Base-by-base conservation (phyloP, 164 flowering plant species). In the Paratinospora sagittata region DNA sequence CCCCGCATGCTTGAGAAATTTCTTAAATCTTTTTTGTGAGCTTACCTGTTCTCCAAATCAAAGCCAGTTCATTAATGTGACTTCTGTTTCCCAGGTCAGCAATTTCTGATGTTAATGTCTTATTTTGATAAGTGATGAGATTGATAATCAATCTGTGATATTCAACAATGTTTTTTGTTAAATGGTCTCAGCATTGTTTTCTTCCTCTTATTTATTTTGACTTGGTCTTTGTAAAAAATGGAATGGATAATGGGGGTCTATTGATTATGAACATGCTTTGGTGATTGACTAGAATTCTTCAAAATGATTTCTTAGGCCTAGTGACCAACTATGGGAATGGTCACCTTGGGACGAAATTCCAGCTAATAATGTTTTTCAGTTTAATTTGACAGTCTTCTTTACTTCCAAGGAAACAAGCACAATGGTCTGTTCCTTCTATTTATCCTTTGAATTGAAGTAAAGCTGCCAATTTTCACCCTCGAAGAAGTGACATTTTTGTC, bases 1-100 rank as follows among this genome's bases (percentile, higher is more conserved):
- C 80, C 99, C 99, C 67, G 97, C 99, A 71, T 96, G 99, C 83
- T 84, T 96, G 79, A 88, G 99, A 76, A 96, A 96, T 75, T 96
- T 96, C 73, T 78, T 96, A 73, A 96, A 96, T 79, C 79, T 96
- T 39, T 93, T 96, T 79, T 96, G 99, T 72, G 97, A 93, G 83
- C 92, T 93, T 67, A 63, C 98, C 19, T 96, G 99, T 83, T 96
- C 99, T 69, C 97, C 99, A 21, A 83, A 88, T 82, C 99, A 96
- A 82, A 91, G 98, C 80, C 83, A 83, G 77, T 96, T 90, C 74
- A 90, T 96, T 78, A 96, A 96, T 71, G 98, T 96, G 78, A 89
- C 97, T 72, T 85, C 97, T 69, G 67, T 86, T 71, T 33, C 87
- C 60, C 81, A 87, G 99, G 97, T 95, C 19, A 78, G 83, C 33